Conservation (phyloP, 2,329 filamentous ascomycete genomes). For the Calonectria hawksworthii region DNA sequence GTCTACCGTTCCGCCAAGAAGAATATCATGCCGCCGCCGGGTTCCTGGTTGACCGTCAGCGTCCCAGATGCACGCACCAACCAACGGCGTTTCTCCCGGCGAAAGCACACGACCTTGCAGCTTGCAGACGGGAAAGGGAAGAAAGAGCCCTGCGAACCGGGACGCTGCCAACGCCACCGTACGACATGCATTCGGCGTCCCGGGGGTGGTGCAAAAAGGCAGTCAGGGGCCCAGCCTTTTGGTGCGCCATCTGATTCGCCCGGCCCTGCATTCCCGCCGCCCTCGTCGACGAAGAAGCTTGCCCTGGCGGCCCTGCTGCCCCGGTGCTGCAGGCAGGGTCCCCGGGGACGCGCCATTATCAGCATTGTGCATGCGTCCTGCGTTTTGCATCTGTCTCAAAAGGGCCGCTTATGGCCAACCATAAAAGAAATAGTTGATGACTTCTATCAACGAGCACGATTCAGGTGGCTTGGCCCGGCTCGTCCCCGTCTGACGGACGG, state of each 20-base stretch:
- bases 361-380: background rate
- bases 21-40: background rate
- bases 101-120: constrained; percentile 7
- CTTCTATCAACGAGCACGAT: too few species aligned
- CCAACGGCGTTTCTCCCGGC: background rate
- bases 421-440: too few species aligned
- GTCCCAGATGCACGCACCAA: constrained; percentile 2
- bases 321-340: background rate
- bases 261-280: background rate
- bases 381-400: constrained; percentile 9
- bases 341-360: constrained; percentile 2
- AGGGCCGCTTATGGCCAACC: background rate
- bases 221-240: background rate
- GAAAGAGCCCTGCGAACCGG: background rate
- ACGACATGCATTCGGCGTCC: background rate
- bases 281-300: background rate
- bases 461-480: background rate
- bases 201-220: background rate
- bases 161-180: background rate
- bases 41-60: constrained; percentile 5
- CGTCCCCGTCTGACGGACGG: background rate
- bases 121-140: too few species aligned
- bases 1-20: constrained; percentile 2
- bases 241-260: constrained; percentile 1
- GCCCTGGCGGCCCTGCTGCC: background rate